These are phyloP conservation scores for Apiotrichum gracile DNA, from an alignment of 1,284 basidiomycete species.

Conservation along the genomic window DNA sequence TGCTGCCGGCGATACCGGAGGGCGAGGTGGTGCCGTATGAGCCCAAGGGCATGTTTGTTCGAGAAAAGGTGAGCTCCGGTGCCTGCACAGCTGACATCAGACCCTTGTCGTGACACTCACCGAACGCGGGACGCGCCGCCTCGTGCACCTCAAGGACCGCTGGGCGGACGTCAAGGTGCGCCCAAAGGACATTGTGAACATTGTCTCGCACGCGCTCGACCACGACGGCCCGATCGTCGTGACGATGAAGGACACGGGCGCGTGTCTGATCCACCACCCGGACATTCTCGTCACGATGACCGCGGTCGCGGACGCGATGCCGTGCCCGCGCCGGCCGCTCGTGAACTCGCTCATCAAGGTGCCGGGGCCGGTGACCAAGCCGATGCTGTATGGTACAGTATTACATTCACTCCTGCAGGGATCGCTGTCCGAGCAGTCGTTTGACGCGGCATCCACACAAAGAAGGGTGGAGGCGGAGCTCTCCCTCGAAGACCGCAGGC, in stretches of 20 bases:
- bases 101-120: constrained; percentile 25
- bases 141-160: constrained; percentile 42
- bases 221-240: constrained; percentile 24
- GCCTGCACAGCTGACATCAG: constrained; percentile 8
- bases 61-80: constrained; percentile 20
- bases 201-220: constrained; percentile 51
- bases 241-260: constrained; percentile 35
- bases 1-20: constrained; percentile 4
- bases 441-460: constrained; percentile 27
- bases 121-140: constrained; percentile 10
- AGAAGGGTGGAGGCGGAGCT: constrained; percentile 33
- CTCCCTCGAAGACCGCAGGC: constrained; percentile 28
- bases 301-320: constrained; percentile 69
- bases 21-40: not conserved
- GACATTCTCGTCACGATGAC: constrained; percentile 86
- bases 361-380: constrained; percentile 45
- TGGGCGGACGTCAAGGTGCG: constrained; percentile 35
- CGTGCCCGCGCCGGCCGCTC: constrained; percentile 75
- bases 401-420: constrained; percentile 81
- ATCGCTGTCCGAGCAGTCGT: constrained; percentile 53
- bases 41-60: constrained; percentile 8
- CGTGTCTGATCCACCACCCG: constrained; percentile 70
- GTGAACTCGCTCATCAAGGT: constrained; percentile 60
- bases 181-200: constrained; percentile 69
- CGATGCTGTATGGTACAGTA: constrained; percentile 79